phyloP scores from a whole-genome alignment of 2,329 filamentous ascomycete species.

The Phialophora verrucosa region DNA sequence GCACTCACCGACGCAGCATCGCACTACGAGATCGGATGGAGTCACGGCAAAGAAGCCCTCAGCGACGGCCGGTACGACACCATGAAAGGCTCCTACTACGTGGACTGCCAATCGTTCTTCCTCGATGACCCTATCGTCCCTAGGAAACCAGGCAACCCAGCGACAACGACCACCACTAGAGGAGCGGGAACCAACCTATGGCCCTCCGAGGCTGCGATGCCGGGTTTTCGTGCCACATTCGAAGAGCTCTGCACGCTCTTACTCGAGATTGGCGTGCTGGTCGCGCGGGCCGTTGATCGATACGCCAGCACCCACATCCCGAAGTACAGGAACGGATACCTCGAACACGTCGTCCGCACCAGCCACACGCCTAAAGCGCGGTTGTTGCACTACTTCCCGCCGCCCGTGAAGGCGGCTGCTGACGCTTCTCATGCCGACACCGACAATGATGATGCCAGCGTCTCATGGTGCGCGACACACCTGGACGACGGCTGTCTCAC shows the following conservation, averaged over 20 bases:
- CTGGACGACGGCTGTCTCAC: constrained; percentile 92
- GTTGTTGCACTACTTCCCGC: constrained; percentile 87
- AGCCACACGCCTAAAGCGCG: constrained; percentile 89
- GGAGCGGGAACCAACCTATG: constrained; percentile 71
- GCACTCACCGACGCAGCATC: constrained; percentile 52
- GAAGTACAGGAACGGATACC: constrained; percentile 72
- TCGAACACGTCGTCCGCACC: constrained; percentile 82
- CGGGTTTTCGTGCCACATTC: constrained; percentile 75
- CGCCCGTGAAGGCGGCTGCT: constrained; percentile 10
- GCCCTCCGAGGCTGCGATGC: constrained; percentile 68
- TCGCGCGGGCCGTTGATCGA: constrained; percentile 85
- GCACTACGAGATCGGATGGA: constrained; percentile 68
- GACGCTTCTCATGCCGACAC: constrained; percentile 7
- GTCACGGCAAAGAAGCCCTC: constrained; percentile 67
- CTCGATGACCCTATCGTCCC: constrained; percentile 40
- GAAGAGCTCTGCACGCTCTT: constrained; percentile 80
- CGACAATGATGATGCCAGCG: constrained; percentile 50
- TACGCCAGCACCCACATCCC: constrained; percentile 80
- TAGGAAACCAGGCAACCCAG: constrained; percentile 34
- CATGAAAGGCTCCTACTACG: constrained; percentile 68
- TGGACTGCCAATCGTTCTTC: constrained; percentile 62
- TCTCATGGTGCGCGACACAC: constrained; percentile 85
- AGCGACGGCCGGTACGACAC: constrained; percentile 66
- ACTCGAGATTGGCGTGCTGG: constrained; percentile 85
- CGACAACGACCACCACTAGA: constrained; percentile 60